phyloP scores from a whole-genome alignment of 106 monocot genomes.

The Acanthochlamys bracteata region DNA sequence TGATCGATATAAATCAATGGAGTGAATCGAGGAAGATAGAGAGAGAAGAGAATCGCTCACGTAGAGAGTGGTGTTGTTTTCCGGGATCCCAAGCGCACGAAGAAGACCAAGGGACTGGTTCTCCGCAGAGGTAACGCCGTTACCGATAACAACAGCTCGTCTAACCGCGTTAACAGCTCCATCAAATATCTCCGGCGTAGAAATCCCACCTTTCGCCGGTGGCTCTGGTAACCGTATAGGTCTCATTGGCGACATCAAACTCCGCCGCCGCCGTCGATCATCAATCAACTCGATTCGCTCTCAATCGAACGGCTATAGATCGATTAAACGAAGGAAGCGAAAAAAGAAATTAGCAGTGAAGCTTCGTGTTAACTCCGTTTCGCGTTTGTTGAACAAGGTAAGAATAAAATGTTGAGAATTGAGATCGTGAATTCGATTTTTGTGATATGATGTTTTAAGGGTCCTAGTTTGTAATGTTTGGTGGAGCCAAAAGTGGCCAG shows the following conservation, averaged over 20 bases:
- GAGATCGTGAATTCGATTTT: too few relatives aligned
- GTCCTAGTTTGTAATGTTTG: too few relatives aligned
- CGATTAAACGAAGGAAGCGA: neutral
- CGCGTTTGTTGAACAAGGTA: too few relatives aligned
- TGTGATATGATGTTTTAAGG: too few relatives aligned
- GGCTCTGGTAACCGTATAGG: constrained; percentile 90
- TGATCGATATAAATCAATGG: neutral
- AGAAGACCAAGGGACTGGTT: constrained; percentile 87
- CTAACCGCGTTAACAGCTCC: constrained; percentile 64
- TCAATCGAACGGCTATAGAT: neutral
- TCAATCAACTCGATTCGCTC: neutral
- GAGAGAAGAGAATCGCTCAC: constrained; percentile 19
- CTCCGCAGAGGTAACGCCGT: constrained; percentile 83
- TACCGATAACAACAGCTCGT: constrained; percentile 86
- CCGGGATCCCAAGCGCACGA: constrained; percentile 77
- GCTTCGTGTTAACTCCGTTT: too few relatives aligned
- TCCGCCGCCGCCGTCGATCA: neutral
- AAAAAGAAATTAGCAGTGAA: too few relatives aligned
- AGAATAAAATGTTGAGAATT: too few relatives aligned
- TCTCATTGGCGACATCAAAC: constrained; percentile 31
- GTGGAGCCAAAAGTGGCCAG: too few relatives aligned
- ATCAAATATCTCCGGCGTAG: constrained; percentile 91
- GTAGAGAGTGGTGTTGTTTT: constrained; percentile 44
- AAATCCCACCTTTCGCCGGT: constrained; percentile 15
- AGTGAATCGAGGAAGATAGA: neutral